These are phyloP conservation scores for Delphinella strobiligena DNA, from an alignment of 2,329 filamentous ascomycete species.

Conservation along the genomic window DNA sequence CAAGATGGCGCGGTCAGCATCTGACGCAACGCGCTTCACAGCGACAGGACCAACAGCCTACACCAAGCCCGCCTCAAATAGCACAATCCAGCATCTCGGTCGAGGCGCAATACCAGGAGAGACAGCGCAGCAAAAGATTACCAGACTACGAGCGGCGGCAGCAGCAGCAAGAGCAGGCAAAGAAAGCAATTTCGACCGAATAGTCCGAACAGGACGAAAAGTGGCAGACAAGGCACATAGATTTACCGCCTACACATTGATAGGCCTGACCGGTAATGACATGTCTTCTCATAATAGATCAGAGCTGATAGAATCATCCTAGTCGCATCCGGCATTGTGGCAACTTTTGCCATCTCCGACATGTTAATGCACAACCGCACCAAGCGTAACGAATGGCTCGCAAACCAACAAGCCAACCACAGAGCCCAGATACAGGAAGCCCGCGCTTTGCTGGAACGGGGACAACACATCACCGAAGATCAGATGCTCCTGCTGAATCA, in stretches of 20 bases:
- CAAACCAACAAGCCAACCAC: conserved; percentile 35
- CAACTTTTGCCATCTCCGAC: conserved; percentile 52
- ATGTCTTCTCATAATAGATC: background rate
- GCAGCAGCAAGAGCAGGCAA: conserved; percentile 35
- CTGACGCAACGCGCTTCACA: conserved; percentile 71
- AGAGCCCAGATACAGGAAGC: conserved; percentile 32
- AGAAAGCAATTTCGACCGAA: conserved; percentile 41
- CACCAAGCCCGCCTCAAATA: conserved; percentile 42
- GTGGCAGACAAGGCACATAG: conserved; percentile 51
- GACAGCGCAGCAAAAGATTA: conserved; percentile 43
- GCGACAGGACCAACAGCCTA: conserved; percentile 58
- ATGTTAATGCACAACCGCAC: conserved; percentile 57
- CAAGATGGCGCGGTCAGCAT: conserved; percentile 53
- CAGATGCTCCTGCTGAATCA: conserved; percentile 39
- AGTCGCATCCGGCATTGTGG: conserved; percentile 49
- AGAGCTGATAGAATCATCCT: conserved; percentile 5
- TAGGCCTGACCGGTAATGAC: conserved; percentile 45
- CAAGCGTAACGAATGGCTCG: conserved; percentile 50
- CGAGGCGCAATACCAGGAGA: conserved; percentile 30
- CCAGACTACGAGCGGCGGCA: conserved; percentile 37
- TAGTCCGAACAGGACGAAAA: conserved; percentile 40
- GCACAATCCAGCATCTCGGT: conserved; percentile 14
- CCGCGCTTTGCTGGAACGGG: conserved; percentile 27
- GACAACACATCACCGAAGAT: conserved; percentile 25
- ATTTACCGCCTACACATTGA: conserved; percentile 46